Conservation (phyloP, 1,284 basidiomycete genomes). For the Tilletia caries region DNA sequence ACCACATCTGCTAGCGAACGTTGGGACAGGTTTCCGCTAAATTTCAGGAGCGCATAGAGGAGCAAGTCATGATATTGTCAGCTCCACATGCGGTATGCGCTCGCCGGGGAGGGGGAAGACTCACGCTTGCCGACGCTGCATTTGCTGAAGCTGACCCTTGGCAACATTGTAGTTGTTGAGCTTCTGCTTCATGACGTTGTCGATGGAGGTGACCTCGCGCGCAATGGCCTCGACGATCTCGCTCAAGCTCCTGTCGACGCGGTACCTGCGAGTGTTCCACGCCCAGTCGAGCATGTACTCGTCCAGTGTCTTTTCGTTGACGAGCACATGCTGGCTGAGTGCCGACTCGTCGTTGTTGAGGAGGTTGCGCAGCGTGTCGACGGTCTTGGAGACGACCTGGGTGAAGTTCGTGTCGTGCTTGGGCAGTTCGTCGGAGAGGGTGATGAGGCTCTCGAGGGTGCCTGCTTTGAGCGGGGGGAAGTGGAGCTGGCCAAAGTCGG, state of each 20-base stretch:
- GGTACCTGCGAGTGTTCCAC: constrained; percentile 86
- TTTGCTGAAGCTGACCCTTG: constrained; percentile 85
- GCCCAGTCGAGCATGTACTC: constrained; percentile 68
- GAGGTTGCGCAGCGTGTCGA: constrained; percentile 87
- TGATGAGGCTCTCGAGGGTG: constrained; percentile 83
- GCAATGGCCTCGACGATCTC: constrained; percentile 68
- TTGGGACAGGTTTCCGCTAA: constrained; percentile 87
- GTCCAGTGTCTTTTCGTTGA: constrained; percentile 78
- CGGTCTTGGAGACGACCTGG: constrained; percentile 79
- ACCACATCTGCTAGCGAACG: constrained; percentile 82
- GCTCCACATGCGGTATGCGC: background rate
- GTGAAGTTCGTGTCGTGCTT: constrained; percentile 85
- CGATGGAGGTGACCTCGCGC: constrained; percentile 53
- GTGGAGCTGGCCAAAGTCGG: constrained; percentile 41
- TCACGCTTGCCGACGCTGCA: constrained; percentile 90
- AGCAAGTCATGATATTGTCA: background rate
- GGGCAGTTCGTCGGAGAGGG: constrained; percentile 84
- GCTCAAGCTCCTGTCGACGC: constrained; percentile 69
- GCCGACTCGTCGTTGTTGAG: constrained; percentile 82
- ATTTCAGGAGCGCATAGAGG: background rate
- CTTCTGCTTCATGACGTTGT: constrained; percentile 64
- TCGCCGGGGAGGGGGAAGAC: constrained; percentile 42
- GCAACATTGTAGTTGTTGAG: constrained; percentile 87
- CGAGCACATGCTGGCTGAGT: constrained; percentile 74
- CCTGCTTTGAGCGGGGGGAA: constrained; percentile 68